Conservation (phyloP, 2,329 filamentous ascomycete genomes). For the Daldinia sp. region DNA sequence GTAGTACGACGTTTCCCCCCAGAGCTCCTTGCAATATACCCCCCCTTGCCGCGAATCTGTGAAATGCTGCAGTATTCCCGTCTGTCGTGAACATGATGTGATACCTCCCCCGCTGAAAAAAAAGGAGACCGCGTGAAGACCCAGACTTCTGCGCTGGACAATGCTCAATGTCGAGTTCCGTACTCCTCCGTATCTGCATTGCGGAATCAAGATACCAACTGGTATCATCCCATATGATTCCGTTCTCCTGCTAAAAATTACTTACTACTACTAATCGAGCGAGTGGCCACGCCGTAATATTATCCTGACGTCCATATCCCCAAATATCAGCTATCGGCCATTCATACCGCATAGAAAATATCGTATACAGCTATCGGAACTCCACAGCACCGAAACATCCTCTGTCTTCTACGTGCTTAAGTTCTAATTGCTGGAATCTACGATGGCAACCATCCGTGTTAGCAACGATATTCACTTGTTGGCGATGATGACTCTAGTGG, state of each 20-base stretch:
- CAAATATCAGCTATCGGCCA: constrained; percentile 1
- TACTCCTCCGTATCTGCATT: constrained; percentile 8
- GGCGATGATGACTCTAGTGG: not conserved
- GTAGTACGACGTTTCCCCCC: not conserved
- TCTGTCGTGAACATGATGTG: constrained; percentile 2
- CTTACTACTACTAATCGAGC: constrained; percentile 6
- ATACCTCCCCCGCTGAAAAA: not conserved
- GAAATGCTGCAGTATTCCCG: constrained; percentile 1
- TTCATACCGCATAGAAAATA: not conserved
- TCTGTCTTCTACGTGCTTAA: constrained; percentile 85
- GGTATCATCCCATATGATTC: constrained; percentile 5
- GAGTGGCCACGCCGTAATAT: constrained; percentile 2
- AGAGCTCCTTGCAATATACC: constrained; percentile 6
- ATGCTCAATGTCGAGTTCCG: constrained; percentile 3
- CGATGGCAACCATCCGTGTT: constrained; percentile 8
- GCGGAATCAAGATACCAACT: constrained; percentile 15
- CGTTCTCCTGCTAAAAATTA: constrained; percentile 14
- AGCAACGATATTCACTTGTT: constrained; percentile 10
- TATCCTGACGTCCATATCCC: constrained; percentile 7
- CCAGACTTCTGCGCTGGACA: not conserved
- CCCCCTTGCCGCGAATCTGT: not conserved
- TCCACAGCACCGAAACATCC: constrained; percentile 89
- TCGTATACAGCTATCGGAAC: constrained; percentile 70
- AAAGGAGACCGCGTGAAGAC: not conserved
- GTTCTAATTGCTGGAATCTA: constrained; percentile 90